Evolutionary conservation across 306 rosid genomes (phyloP).

Genomic region (Prunus mume): DNA sequence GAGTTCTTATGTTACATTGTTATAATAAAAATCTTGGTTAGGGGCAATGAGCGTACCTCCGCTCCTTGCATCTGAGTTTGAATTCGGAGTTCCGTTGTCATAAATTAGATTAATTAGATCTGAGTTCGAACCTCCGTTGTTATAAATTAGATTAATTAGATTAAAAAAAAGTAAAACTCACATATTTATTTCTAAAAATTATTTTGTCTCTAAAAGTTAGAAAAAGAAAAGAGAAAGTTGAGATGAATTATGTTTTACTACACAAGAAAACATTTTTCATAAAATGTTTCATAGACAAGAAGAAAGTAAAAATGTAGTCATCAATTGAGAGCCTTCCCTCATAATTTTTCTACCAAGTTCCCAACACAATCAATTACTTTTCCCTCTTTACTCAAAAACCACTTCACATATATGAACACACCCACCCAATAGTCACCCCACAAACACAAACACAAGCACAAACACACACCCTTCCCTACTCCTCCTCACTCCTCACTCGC

Average conservation of each 20-base stretch:
- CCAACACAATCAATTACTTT: not conserved
- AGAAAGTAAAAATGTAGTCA: not conserved
- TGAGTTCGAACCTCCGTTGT: fast-evolving
- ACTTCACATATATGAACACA: not conserved
- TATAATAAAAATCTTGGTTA: too few species aligned
- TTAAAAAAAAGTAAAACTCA: too few species aligned
- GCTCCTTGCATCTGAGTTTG: fast-evolving
- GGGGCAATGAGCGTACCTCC: too few species aligned
- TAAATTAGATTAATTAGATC: too few species aligned
- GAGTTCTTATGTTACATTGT: too few species aligned
- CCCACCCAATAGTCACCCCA: not conserved
- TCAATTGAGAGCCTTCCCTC: not conserved
- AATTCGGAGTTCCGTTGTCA: fast-evolving
- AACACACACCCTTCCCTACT: not conserved
- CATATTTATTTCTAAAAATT: too few species aligned
- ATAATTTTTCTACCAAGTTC: not conserved
- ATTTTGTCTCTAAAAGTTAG: too few species aligned
- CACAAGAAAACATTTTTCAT: not conserved
- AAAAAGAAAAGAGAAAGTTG: too few species aligned
- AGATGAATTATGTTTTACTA: not conserved
- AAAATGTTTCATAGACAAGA: not conserved
- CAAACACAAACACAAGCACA: not conserved
- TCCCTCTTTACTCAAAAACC: not conserved
- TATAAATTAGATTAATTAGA: too few species aligned
- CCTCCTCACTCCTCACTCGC: not conserved